Evolutionary conservation across 345 rosid genomes (phyloP).

Genomic region (Citrus reticulata): DNA sequence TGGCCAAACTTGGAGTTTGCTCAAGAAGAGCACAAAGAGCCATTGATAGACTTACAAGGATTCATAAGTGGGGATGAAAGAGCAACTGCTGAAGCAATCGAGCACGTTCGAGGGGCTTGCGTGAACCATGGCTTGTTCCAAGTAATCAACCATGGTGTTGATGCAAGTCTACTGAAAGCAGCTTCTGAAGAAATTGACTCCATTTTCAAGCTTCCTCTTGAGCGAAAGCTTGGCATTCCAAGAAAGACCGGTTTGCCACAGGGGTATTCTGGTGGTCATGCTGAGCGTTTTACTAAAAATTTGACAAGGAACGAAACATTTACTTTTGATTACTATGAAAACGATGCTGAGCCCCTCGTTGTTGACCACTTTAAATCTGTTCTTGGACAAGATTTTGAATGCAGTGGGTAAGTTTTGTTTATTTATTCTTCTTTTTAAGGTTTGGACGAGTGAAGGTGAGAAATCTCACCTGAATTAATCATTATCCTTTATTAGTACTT

Average conservation of each 20-base stretch:
- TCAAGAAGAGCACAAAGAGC: conserved; percentile 40
- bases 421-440: too few relatives aligned
- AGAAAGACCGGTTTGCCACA: conserved; percentile 28
- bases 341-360: conserved; percentile 14
- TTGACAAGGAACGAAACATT: conserved; percentile 71
- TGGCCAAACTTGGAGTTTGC: conserved; percentile 40
- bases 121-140: conserved; percentile 58
- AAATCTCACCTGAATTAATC: too few relatives aligned
- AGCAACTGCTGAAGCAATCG: conserved; percentile 29
- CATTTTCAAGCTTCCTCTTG: conserved; percentile 39
- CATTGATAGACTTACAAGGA: conserved; percentile 45
- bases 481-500: too few relatives aligned
- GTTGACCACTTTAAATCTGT: conserved; percentile 37
- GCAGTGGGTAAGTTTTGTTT: conserved; percentile 34
- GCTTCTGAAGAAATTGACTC: conserved; percentile 33
- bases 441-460: too few relatives aligned
- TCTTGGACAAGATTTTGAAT: conserved; percentile 44
- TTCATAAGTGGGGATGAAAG: conserved; percentile 34
- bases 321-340: conserved; percentile 31
- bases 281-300: conserved; percentile 44
- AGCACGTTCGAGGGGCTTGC: conserved; percentile 42
- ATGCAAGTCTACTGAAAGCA: conserved; percentile 27
- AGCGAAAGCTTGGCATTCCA: conserved; percentile 32
- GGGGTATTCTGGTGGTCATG: conserved; percentile 57
- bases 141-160: conserved; percentile 53